These are phyloP conservation scores for Adansonia gregorii DNA, from an alignment of 441 rosid genomes.

Conservation along the genomic window DNA sequence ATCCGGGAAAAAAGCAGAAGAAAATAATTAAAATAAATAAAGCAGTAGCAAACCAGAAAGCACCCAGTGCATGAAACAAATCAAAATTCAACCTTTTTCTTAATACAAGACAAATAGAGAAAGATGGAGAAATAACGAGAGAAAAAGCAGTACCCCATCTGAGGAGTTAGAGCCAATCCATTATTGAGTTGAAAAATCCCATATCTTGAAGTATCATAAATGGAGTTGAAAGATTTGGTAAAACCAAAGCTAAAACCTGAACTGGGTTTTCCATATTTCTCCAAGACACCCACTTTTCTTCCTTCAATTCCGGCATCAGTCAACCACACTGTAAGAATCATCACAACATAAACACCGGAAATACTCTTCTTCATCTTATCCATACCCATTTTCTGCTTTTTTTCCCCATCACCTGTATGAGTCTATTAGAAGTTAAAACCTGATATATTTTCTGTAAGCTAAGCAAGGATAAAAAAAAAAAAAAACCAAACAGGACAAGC, in stretches of 20 bases:
- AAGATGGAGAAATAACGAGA: conserved; percentile 15
- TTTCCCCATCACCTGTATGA: background rate
- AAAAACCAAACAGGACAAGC: background rate
- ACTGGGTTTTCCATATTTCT: conserved; percentile 33
- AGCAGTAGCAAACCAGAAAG: conserved; percentile 11
- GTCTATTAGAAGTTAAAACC: background rate
- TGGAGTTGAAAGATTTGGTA: conserved; percentile 47
- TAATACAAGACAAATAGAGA: background rate
- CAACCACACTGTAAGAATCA: conserved; percentile 35
- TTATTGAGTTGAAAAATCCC: conserved; percentile 83
- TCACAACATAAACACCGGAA: conserved; percentile 15
- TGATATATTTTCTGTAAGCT: background rate
- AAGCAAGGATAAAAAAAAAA: background rate
- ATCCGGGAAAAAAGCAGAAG: background rate
- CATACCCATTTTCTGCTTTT: conserved; percentile 20
- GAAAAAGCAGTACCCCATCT: conserved; percentile 74
- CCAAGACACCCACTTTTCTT: conserved; percentile 52
- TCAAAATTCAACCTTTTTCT: conserved; percentile 18
- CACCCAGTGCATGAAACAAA: background rate
- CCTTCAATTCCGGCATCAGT: conserved; percentile 46
- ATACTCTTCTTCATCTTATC: conserved; percentile 15
- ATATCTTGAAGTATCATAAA: conserved; percentile 77
- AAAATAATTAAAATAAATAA: background rate
- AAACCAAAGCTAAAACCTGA: conserved; percentile 38
- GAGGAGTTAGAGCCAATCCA: conserved; percentile 92